Base-by-base conservation (phyloP, 768 basidiomycete species). In the Lenzites betulinus region DNA sequence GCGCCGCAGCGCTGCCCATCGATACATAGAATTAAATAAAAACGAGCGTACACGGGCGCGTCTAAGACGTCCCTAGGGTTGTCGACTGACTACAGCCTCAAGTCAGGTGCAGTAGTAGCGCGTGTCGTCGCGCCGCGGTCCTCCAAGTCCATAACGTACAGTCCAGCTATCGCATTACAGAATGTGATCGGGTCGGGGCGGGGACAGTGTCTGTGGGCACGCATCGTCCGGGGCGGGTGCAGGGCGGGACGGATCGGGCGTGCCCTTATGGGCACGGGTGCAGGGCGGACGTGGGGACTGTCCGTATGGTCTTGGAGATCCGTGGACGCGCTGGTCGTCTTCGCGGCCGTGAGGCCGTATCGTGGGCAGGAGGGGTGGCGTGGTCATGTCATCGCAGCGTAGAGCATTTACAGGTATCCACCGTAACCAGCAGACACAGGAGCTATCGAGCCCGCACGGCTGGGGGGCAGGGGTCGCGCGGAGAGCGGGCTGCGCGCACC, bases 151-250 rank as follows among this genome's bases (percentile, higher is more conserved):
- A 54, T 63, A 55, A 59, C 57, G 58, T 48, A 63, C 62, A 63
- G 62, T 39, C 62, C 62, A 63, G 57, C 57, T 63, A 63, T 58
- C 52, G 54, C 62, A 63, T 63, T 59, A 63, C 56, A 58, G 62
- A 55, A 20, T 20, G 42, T 50, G 50, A 23, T 15, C n/a, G 46
- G 44, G 5, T 44, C 8, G 11, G 43, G 8, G 43, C 20, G 43
- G 23, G 44, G 16, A 46, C 18, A 43, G 56, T 58, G 56, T 43
- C 48, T 35, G 28, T 42, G 46, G 28, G 33, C 35, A 30, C 38
- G 50, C 41, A 26, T 25, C 39, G 41, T 50, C 38, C 48, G 35
- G 39, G 26, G 12, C 20, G 47, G 38, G 25, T 8, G 30, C 30
- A 33, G 23, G 38, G 36, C 35, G 36, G 20, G 35, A 13, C 26